Evolutionary conservation across 441 rosid species (phyloP), one percentile per base, ranked within the genome.

Genomic region (Arabidopsis lyrata): DNA sequence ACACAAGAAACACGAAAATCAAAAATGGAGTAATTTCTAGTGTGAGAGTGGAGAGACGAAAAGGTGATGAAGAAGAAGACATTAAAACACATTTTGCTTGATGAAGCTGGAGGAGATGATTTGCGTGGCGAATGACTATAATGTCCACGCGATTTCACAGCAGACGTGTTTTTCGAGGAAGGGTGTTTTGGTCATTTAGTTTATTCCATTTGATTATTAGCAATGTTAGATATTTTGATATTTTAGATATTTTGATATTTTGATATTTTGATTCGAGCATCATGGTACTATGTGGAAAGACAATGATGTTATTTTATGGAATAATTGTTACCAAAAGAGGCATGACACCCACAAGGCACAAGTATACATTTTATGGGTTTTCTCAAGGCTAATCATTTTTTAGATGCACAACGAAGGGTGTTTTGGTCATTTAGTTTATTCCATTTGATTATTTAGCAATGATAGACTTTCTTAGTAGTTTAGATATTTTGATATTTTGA

Each of bases 51-150:
- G 72, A 29, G 53, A 67, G 42, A 67, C 3, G 71, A 27, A 39
- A 53, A 38, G 72, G 34, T 15, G 63, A 39, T 55, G 61, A 67
- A 27, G 61, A 67, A 27, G 61, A 67, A 27, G 16, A 67, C 53
- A 41, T 14, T 67, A n/a, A 10, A 41, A 48, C 5, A 36, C 8
- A 54, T 31, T 13, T n/a, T 14, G 24, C 6, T 49, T 52, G 61
- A 8, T 11, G 62, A 6, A 24, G 62, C 13, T 22, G 48, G 16
- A 22, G 38, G 39, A 31, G 68, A 64, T 15, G 31, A 31, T 64
- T 31, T 45, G 42, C 16, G 68, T 47, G 55, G 42, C n/a, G 6
- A 63, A 45, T 32, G 68, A 65, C 70, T 50, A 35, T 6, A 65
- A 0, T 65, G 3, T 45, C 70, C 47, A 29, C 39, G 12, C 1